Base-by-base conservation (phyloP, 495 filamentous ascomycete genomes). In the Penicillium chermesinum region DNA sequence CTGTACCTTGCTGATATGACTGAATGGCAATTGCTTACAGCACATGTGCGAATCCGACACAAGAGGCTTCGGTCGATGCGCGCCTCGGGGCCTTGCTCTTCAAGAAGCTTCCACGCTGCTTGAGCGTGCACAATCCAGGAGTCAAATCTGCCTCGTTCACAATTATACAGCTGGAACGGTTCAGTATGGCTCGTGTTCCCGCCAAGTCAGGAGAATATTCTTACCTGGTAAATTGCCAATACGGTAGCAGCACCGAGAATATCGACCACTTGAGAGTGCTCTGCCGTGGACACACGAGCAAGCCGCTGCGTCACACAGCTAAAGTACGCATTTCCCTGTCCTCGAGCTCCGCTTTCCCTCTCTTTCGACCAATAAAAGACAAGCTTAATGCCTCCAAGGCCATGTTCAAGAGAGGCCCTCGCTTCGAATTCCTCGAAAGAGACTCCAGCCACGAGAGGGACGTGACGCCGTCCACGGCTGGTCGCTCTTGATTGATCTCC, bases 91-190 rank as follows among this genome's bases (percentile, higher is more conserved):
- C 35, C 35, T 37, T 37, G 35, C 35, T 37, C 35, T n/a, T 37
- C 35, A n/a, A 37, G 35, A 14, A 37, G 35, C 35, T 37, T 37
- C 35, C 35, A 37, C 35, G 35, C 35, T n/a, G 13, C 35, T 37
- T 37, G 35, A 17, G 4, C 15, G 35, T 37, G 35, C 4, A 37
- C 14, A 5, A 37, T 37, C 35, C 35, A 37, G 6, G 35, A 6
- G 6, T 37, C 15, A 4, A 17, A 4, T 37, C 14, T 5, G 35
- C 35, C 35, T 17, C 13, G 35, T 13, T 14, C 4, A 13, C 35
- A 37, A 17, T 37, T 37, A 37, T 37, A 37, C 6, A 37, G 35
- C 35, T 30, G 25, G 25, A 30, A 30, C 7, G 30, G 7, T 7
- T 33, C 7, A 17, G 6, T n/a, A 37, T 5, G 6, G 6, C 12